Percentiles rank a stretch among this genome's conserved stretches.
Conservation (phyloP, 441 rosid species). For the Biscutella auriculata region DNA sequence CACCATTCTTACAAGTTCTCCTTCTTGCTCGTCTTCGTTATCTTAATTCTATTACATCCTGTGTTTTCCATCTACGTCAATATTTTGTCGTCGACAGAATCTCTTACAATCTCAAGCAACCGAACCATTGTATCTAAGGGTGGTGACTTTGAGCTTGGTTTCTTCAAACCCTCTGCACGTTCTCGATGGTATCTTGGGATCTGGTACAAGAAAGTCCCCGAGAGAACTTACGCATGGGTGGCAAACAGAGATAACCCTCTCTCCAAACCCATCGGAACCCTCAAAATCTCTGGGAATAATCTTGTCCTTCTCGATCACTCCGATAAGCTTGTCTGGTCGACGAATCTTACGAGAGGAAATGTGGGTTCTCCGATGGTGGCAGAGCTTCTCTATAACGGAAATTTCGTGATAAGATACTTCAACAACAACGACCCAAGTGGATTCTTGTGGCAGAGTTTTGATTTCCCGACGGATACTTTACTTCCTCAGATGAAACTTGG, state of each 20-base stretch:
- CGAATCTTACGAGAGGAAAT: conserved; percentile 22
- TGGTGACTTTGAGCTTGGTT: conserved; percentile 40
- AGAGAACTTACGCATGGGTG: conserved; percentile 40
- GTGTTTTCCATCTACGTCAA: conserved; percentile 8
- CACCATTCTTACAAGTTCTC: conserved; percentile 15
- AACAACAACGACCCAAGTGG: neutral
- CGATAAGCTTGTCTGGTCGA: conserved; percentile 33
- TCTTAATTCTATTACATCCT: conserved; percentile 18
- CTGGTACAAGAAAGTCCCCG: conserved; percentile 37
- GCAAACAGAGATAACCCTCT: conserved; percentile 52
- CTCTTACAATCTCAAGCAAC: conserved; percentile 18
- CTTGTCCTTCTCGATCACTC: conserved; percentile 28
- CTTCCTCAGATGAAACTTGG: conserved; percentile 59
- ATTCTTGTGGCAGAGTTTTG: conserved; percentile 57
- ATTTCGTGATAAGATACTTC: conserved; percentile 43
- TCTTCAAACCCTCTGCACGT: conserved; percentile 25
- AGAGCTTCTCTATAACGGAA: conserved; percentile 50
- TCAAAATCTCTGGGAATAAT: conserved; percentile 28
- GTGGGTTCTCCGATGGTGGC: conserved; percentile 30
- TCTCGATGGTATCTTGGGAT: conserved; percentile 34
- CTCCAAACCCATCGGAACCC: conserved; percentile 20
- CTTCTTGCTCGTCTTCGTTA: conserved; percentile 14
- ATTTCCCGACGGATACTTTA: conserved; percentile 52
- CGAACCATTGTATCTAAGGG: conserved; percentile 33
- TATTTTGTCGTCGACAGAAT: conserved; percentile 14